A percentile compares a stretch with the other conserved stretches of the same genome.
phyloP scores from a whole-genome alignment of 768 basidiomycete genomes.

The Asterophora lycoperdoides region DNA sequence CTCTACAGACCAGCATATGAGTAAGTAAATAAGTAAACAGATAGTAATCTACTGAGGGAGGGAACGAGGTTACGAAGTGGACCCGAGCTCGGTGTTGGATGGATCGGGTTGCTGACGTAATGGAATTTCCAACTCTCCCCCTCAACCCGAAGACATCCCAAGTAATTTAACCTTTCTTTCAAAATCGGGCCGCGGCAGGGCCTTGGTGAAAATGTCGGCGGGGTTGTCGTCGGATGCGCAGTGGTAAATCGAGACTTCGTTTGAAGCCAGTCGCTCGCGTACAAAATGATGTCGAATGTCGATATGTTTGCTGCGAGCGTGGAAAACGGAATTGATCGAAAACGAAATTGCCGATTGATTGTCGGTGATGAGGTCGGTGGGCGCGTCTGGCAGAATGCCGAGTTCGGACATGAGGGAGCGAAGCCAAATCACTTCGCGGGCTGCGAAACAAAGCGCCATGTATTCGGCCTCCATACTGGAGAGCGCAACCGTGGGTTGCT shows the following conservation, averaged over 20 bases:
- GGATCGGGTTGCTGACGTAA: too few species aligned
- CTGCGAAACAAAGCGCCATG: too few species aligned
- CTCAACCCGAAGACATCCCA: constrained; percentile 9
- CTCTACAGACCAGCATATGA: too few species aligned
- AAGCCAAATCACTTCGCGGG: constrained; percentile 2
- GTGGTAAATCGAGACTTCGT: constrained; percentile 24
- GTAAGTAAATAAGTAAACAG: too few species aligned
- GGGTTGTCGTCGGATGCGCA: constrained; percentile 31
- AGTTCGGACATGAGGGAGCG: constrained; percentile 11
- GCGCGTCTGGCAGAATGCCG: constrained; percentile 3
- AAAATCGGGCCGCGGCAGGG: constrained; percentile 17
- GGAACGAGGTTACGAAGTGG: too few species aligned
- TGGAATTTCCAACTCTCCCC: constrained; percentile 14
- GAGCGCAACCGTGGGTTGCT: too few species aligned
- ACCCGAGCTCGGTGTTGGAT: too few species aligned
- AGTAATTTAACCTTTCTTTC: not conserved
- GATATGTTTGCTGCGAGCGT: constrained; percentile 39
- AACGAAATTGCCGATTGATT: constrained; percentile 35
- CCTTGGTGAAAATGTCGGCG: constrained; percentile 40
- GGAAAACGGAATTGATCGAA: constrained; percentile 29
- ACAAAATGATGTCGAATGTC: constrained; percentile 19
- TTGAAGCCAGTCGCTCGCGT: constrained; percentile 27
- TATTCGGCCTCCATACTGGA: too few species aligned
- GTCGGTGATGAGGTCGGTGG: constrained; percentile 23
- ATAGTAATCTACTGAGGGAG: too few species aligned